A percentile compares a stretch with the other conserved stretches of the same genome.
Conservation (phyloP, 768 basidiomycete species). For the Tylopilus plumbeoviolaceoides region DNA sequence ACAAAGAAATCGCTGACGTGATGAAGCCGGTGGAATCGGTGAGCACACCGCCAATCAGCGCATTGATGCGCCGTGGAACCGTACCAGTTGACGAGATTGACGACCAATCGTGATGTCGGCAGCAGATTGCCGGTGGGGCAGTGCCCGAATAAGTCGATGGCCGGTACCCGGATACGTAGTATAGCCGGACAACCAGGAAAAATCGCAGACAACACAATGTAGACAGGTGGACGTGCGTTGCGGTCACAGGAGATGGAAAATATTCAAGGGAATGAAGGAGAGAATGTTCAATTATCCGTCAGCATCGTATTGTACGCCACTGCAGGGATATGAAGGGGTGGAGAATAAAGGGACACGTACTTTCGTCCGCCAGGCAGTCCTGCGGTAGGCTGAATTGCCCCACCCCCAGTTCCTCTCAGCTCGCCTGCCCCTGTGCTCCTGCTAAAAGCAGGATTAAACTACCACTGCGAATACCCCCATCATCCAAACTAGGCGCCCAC, state of each 20-base stretch:
- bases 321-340: neutral
- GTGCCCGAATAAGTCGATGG: constrained; percentile 2
- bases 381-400: constrained; percentile 3
- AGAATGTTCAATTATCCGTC: constrained; percentile 2
- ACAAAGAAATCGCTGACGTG: neutral
- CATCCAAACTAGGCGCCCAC: constrained; percentile 14
- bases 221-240: neutral
- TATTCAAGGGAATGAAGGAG: neutral
- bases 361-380: constrained; percentile 22
- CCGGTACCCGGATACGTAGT: constrained; percentile 7
- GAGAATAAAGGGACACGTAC: constrained; percentile 19
- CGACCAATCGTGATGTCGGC: neutral
- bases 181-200: constrained; percentile 11
- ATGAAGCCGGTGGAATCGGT: constrained; percentile 2
- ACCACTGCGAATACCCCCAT: neutral
- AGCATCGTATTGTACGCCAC: constrained; percentile 6
- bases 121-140: constrained; percentile 15
- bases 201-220: neutral
- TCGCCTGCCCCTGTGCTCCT: neutral
- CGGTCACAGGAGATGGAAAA: neutral
- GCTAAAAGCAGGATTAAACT: neutral
- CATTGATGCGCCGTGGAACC: constrained; percentile 4
- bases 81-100: neutral
- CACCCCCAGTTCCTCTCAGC: constrained; percentile 5
- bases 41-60: constrained; percentile 12